phyloP scores from a whole-genome alignment of 1,139 yeast genomes.

The Debaryomyces coudertii region DNA sequence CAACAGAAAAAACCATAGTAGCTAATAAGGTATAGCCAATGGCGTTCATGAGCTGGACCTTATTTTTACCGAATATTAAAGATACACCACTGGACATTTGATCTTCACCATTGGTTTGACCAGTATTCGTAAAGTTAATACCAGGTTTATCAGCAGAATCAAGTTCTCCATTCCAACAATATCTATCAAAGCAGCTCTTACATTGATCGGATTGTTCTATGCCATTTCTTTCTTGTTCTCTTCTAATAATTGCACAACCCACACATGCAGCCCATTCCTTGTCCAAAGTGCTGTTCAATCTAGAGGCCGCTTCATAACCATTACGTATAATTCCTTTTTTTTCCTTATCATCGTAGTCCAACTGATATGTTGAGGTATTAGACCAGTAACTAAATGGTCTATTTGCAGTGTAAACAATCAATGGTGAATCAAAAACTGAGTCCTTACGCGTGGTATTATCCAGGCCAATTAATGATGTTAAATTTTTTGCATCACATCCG shows the following conservation, averaged over 20 bases:
- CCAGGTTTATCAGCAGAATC: slow-evolving; percentile 25
- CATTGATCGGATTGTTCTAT: slow-evolving; percentile 71
- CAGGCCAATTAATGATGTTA: slow-evolving; percentile 48
- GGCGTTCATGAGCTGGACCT: slow-evolving; percentile 12
- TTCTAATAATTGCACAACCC: slow-evolving; percentile 85
- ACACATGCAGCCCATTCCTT: slow-evolving; percentile 73
- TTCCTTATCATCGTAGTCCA: slow-evolving; percentile 62
- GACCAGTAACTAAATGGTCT: slow-evolving; percentile 67
- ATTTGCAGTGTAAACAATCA: slow-evolving; percentile 80
- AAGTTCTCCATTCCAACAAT: slow-evolving; percentile 79
- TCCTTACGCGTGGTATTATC: neutral
- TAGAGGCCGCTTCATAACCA: slow-evolving; percentile 79
- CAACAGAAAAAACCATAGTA: slow-evolving; percentile 12
- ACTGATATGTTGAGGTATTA: slow-evolving; percentile 72
- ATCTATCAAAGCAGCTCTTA: slow-evolving; percentile 65
- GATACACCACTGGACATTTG: slow-evolving; percentile 21
- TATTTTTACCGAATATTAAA: slow-evolving; percentile 10
- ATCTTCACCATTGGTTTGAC: slow-evolving; percentile 44
- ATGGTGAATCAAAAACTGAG: slow-evolving; percentile 57
- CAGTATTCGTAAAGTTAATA: slow-evolving; percentile 50
- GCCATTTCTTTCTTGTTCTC: slow-evolving; percentile 76
- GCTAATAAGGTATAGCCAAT: slow-evolving; percentile 19
- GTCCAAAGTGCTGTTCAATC: slow-evolving; percentile 73
- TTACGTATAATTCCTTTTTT: slow-evolving; percentile 66
- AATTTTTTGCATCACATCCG: slow-evolving; percentile 77